phyloP scores from a whole-genome alignment of 768 basidiomycete species.

The Gautieria morchelliformis region DNA sequence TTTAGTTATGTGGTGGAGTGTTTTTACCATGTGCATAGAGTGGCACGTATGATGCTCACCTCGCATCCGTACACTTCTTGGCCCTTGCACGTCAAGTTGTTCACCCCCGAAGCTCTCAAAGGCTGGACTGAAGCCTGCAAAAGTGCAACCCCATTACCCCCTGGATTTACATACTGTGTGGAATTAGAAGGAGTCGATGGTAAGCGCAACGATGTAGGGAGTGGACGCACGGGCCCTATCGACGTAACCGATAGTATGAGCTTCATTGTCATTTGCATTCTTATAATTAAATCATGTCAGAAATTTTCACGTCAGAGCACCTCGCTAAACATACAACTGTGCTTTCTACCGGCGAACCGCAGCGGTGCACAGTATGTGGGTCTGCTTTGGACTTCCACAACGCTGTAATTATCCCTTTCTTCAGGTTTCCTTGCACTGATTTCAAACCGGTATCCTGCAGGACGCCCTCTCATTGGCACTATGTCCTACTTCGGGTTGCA shows the following conservation, averaged over 20 bases:
- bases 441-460: slow-evolving; percentile 20
- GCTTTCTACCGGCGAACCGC: not conserved
- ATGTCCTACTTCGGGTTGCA: slow-evolving; percentile 44
- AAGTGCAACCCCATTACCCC: slow-evolving; percentile 30
- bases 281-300: not conserved
- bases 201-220: slow-evolving; percentile 42
- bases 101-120: slow-evolving; percentile 51
- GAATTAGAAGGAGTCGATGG: slow-evolving; percentile 69
- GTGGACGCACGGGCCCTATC: slow-evolving; percentile 48
- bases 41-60: slow-evolving; percentile 53
- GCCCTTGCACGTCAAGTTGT: slow-evolving; percentile 70
- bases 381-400: slow-evolving; percentile 30
- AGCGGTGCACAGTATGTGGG: slow-evolving; percentile 25
- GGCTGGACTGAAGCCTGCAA: slow-evolving; percentile 36
- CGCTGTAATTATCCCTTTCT: slow-evolving; percentile 25
- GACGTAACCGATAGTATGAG: slow-evolving; percentile 44
- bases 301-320: slow-evolving; percentile 11
- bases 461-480: slow-evolving; percentile 41
- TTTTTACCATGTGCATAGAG: slow-evolving; percentile 26
- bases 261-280: not conserved
- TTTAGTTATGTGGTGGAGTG: not conserved
- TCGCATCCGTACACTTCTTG: slow-evolving; percentile 59
- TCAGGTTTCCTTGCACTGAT: slow-evolving; percentile 1
- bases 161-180: slow-evolving; percentile 37
- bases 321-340: slow-evolving; percentile 10